Conservation (phyloP, 495 filamentous ascomycete genomes). For the Aspergillus funiculosus region DNA sequence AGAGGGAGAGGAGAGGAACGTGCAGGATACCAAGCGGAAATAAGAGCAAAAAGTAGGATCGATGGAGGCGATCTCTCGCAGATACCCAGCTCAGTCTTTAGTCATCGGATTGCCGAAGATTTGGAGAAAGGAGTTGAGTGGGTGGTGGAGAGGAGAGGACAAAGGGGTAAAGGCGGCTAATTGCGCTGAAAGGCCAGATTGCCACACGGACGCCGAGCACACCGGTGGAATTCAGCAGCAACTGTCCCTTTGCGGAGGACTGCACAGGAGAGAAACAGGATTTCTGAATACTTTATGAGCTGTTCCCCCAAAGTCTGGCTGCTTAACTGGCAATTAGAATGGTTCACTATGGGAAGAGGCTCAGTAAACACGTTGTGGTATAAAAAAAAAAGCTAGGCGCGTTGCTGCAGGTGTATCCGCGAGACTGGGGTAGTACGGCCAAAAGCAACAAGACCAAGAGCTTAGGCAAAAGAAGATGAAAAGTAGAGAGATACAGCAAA, state of each 20-base stretch:
- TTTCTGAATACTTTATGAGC: no score
- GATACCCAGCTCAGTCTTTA: conserved; percentile 11
- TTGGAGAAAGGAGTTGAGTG: conserved; percentile 2
- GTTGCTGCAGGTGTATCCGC: no score
- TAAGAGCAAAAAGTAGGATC: conserved; percentile 1
- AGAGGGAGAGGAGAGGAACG: neutral
- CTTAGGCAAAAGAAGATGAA: no score
- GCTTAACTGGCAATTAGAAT: no score
- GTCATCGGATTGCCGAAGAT: conserved; percentile 14
- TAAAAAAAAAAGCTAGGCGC: no score
- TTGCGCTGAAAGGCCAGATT: conserved; percentile 25
- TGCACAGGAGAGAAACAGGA: neutral
- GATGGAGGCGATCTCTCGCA: conserved; percentile 17
- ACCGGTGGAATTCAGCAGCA: conserved; percentile 6
- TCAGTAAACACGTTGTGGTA: no score
- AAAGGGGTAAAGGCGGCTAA: conserved; percentile 12
- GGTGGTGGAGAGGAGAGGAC: conserved; percentile 12
- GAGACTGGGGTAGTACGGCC: no score
- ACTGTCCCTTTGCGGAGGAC: neutral
- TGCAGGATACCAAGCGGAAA: neutral
- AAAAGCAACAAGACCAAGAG: no score
- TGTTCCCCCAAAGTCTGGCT: no score
- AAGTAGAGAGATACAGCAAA: no score
- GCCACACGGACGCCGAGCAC: conserved; percentile 11
- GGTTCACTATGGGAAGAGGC: no score